These are phyloP conservation scores for Macaranga tanarius DNA, from an alignment of 441 rosid genomes.

Conservation along the genomic window DNA sequence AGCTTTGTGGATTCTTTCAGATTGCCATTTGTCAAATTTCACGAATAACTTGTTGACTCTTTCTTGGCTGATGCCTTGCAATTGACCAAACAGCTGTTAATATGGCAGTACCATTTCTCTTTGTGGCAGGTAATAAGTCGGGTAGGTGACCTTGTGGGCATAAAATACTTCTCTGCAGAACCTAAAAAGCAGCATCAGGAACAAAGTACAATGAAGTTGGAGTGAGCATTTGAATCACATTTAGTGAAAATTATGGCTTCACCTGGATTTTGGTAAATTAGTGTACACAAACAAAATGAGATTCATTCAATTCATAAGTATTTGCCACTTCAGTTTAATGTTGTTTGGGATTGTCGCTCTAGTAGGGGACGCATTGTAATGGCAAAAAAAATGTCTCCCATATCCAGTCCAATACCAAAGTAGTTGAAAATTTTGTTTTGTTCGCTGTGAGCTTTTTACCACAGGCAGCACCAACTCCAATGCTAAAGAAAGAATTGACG, in stretches of 20 bases:
- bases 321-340: background rate
- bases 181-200: constrained; percentile 44
- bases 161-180: constrained; percentile 82
- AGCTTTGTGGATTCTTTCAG: background rate
- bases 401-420: no score
- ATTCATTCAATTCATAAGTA: background rate
- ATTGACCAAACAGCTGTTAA: no score
- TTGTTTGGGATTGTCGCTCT: no score
- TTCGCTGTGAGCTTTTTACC: no score
- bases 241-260: no score
- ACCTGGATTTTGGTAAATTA: background rate
- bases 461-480: no score
- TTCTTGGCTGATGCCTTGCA: background rate
- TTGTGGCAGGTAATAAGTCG: constrained; percentile 56
- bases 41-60: no score
- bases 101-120: background rate
- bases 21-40: background rate
- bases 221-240: background rate
- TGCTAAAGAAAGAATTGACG: no score
- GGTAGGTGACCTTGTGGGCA: constrained; percentile 74
- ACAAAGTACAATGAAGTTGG: constrained; percentile 15
- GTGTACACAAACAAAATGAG: background rate
- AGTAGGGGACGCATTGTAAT: no score
- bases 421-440: no score
- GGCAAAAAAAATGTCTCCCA: no score